Conservation (phyloP, 495 filamentous ascomycete genomes). For the Pseudevernia furfuracea region DNA sequence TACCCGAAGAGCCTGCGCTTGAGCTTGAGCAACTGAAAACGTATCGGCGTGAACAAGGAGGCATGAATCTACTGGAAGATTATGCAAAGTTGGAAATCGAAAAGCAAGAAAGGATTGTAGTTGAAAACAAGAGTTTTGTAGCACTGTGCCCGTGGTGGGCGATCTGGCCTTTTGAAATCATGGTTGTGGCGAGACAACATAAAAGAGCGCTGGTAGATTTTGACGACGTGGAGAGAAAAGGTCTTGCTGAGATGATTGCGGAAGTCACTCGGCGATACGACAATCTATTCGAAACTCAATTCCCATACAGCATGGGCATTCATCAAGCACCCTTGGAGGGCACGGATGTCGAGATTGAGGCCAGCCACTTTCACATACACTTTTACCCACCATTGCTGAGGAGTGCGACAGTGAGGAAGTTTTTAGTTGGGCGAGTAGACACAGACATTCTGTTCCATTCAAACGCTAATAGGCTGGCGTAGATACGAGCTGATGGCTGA, state of each 20-base stretch:
- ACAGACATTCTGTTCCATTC: neutral
- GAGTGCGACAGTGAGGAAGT: conserved; percentile 90
- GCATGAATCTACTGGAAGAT: conserved; percentile 69
- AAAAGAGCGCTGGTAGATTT: conserved; percentile 77
- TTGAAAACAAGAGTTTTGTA: conserved; percentile 73
- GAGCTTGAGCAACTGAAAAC: conserved; percentile 70
- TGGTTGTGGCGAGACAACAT: conserved; percentile 77
- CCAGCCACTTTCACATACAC: conserved; percentile 88
- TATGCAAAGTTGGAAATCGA: conserved; percentile 76
- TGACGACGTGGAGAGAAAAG: conserved; percentile 52
- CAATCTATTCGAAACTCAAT: conserved; percentile 93
- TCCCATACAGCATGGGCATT: conserved; percentile 89
- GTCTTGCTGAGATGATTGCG: conserved; percentile 74
- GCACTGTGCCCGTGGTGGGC: conserved; percentile 96
- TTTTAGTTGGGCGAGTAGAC: conserved; percentile 66
- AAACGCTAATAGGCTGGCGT: neutral
- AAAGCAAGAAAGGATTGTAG: conserved; percentile 79
- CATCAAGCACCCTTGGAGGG: conserved; percentile 91
- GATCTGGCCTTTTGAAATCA: conserved; percentile 91
- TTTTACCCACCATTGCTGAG: conserved; percentile 92
- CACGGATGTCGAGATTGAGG: conserved; percentile 73
- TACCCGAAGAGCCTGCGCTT: conserved; percentile 78
- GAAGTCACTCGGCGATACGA: conserved; percentile 88
- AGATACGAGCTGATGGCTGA: conserved; percentile 91
- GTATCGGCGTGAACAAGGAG: conserved; percentile 64